A percentile compares a stretch with the other conserved stretches of the same genome.
These are phyloP conservation scores for Penicillium concentricum DNA, from an alignment of 2,329 filamentous ascomycete genomes.

Conservation along the genomic window DNA sequence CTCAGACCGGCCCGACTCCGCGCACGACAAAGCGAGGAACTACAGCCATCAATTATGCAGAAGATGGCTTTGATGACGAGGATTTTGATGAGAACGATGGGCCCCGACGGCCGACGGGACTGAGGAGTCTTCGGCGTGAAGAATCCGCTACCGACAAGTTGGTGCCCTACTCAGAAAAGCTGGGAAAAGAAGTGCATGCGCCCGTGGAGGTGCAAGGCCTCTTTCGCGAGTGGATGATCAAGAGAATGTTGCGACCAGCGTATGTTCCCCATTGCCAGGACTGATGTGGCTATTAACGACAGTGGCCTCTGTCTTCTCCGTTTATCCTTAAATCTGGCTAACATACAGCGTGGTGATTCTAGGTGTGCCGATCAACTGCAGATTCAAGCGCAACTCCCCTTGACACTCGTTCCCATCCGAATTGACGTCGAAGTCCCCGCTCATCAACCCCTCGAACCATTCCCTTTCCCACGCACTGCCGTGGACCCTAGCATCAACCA, in stretches of 20 bases:
- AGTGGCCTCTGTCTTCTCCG: slow-evolving; percentile 5
- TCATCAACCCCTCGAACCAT: slow-evolving; percentile 53
- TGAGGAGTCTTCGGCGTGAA: slow-evolving; percentile 78
- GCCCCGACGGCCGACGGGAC: slow-evolving; percentile 69
- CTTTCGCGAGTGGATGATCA: slow-evolving; percentile 94
- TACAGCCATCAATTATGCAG: slow-evolving; percentile 94
- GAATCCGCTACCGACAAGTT: slow-evolving; percentile 64
- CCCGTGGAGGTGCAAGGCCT: slow-evolving; percentile 86
- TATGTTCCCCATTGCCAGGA: slow-evolving; percentile 28
- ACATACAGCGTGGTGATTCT: slow-evolving; percentile 11
- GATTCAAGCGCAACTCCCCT: slow-evolving; percentile 71
- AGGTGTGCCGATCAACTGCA: slow-evolving; percentile 60
- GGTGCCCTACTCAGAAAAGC: slow-evolving; percentile 65
- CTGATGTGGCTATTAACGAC: background rate
- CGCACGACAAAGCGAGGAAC: slow-evolving; percentile 97
- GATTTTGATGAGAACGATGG: slow-evolving; percentile 66
- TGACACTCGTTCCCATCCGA: slow-evolving; percentile 90
- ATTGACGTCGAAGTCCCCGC: slow-evolving; percentile 91
- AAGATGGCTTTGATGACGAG: slow-evolving; percentile 84
- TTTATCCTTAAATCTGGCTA: slow-evolving; percentile 8
- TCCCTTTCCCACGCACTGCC: slow-evolving; percentile 45
- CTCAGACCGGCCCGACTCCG: slow-evolving; percentile 64
- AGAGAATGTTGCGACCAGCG: slow-evolving; percentile 53
- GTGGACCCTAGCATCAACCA: slow-evolving; percentile 55
- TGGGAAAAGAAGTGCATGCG: slow-evolving; percentile 75